Evolutionary conservation across 441 rosid species (phyloP), one percentile per base, ranked within the genome.

Genomic region (Corymbia calophylla): DNA sequence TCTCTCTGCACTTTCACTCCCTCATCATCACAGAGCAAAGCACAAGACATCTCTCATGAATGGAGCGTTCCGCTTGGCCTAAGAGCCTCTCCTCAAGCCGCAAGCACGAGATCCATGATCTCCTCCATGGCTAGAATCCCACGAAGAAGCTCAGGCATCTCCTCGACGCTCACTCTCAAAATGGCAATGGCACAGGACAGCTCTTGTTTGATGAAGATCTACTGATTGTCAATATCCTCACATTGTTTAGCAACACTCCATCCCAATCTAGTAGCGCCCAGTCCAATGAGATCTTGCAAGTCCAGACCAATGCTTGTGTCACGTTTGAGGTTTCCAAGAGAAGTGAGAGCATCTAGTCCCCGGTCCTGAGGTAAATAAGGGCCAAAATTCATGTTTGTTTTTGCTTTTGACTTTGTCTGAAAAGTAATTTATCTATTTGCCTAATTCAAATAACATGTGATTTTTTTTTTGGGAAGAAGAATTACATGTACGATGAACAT

Each of bases 201-300:
- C 70, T 35, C 70, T 7, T 64, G 70, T 3, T n/a, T 64, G 70
- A 18, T 32, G 35, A 7, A n/a, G n/a, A 58, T 58, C 64, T 1
- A 29, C 2, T 60, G n/a, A 7, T 11, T n/a, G 7, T 9, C 64
- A 39, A 39, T 5, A 25, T 25, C 64, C 14, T 58, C 6, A 11
- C 14, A 10, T 58, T 25, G 64, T 25, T 58, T 29, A 58, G n/a
- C n/a, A 58, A 25, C 64, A 10, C n/a, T n/a, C 64, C 5, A 58
- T 58, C 64, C n/a, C n/a, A 9, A 58, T 58, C 64, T n/a, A 93
- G 95, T 87, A 86, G 90, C 5, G 0, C 32, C 8, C 9, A 64
- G 35, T 64, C 70, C 5, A 1, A n/a, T 8, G 70, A 64, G 70
- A 35, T 14, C 70, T 64, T 14, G 1, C 70, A 7, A 35, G 70